Percentiles rank a stretch among this genome's conserved stretches.
Evolutionary conservation across 768 basidiomycete genomes (phyloP).

Genomic region (Pleurotus tuoliensis): DNA sequence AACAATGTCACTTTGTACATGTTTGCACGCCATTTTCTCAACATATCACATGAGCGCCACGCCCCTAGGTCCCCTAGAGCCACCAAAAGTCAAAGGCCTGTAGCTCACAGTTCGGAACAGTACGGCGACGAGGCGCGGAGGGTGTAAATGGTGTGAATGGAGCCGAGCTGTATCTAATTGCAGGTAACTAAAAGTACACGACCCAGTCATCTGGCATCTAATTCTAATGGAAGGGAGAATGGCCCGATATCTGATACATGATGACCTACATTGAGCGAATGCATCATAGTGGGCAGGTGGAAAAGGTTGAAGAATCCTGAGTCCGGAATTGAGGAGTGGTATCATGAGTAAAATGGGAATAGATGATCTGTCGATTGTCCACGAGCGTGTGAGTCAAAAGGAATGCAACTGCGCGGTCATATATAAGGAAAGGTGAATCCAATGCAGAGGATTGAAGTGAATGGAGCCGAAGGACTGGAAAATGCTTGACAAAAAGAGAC

Average conservation of each 20-base stretch:
- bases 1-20: constrained; percentile 2
- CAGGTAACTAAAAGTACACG: background rate
- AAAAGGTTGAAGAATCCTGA: background rate
- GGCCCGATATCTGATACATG: background rate
- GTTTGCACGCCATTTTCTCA: constrained; percentile 1
- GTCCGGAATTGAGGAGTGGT: constrained; percentile 1
- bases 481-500: background rate
- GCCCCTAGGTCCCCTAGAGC: no score
- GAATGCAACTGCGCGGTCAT: background rate
- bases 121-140: no score
- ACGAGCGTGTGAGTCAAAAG: constrained; percentile 2
- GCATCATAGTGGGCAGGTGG: background rate
- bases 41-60: background rate
- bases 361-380: constrained; percentile 6
- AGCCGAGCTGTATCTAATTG: no score
- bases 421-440: constrained; percentile 2
- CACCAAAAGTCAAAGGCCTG: no score
- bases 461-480: background rate
- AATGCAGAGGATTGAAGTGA: background rate
- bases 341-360: constrained; percentile 9
- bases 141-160: no score
- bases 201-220: background rate
- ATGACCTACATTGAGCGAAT: background rate
- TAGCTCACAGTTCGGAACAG: no score
- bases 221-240: background rate